Conservation (phyloP, 345 rosid genomes). For the Turritis glabra region DNA sequence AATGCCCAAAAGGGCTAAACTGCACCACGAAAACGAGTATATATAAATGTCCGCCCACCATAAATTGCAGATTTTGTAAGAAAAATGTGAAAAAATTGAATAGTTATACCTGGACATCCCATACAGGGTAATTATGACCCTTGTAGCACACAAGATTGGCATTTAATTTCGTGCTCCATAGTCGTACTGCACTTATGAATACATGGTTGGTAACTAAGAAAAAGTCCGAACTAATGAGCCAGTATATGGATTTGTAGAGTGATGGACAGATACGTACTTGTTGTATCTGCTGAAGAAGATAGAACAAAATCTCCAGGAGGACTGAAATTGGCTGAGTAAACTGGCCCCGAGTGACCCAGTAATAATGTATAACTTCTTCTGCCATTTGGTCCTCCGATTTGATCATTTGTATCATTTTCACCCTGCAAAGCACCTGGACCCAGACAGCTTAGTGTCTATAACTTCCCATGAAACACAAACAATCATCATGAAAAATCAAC, state of each 20-base stretch:
- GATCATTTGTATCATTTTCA: conserved; percentile 69
- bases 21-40: conserved; percentile 49
- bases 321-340: conserved; percentile 84
- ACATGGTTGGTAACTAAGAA: conserved; percentile 16
- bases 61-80: conserved; percentile 4
- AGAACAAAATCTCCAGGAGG: conserved; percentile 88
- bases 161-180: conserved; percentile 95
- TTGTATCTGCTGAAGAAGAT: conserved; percentile 95
- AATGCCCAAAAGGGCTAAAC: conserved; percentile 95
- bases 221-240: conserved; percentile 9
- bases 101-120: conserved; percentile 88
- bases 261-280: conserved; percentile 48
- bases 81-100: neutral
- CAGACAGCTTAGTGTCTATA: conserved; percentile 16
- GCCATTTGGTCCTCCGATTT: conserved; percentile 46
- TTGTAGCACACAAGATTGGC: conserved; percentile 98
- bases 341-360: conserved; percentile 95
- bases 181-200: conserved; percentile 58
- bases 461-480: conserved; percentile 23
- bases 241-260: neutral
- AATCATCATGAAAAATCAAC: conserved; percentile 10
- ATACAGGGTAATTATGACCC: conserved; percentile 99
- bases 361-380: conserved; percentile 68
- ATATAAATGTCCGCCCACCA: conserved; percentile 20
- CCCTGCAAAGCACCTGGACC: conserved; percentile 71